Evolutionary conservation across 345 rosid species (phyloP), one percentile per base, ranked within the genome.

Genomic region (Microcos paniculata): DNA sequence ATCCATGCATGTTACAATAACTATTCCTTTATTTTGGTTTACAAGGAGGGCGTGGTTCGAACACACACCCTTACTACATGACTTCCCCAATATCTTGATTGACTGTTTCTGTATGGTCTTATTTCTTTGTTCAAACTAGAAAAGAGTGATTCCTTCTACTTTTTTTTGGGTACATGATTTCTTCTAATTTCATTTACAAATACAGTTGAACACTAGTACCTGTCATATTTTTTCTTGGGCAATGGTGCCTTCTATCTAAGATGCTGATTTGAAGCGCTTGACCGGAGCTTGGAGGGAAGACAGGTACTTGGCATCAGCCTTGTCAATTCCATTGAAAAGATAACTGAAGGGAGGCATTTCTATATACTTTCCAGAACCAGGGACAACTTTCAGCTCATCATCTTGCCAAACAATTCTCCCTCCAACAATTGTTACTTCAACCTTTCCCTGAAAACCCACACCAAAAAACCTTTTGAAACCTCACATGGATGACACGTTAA

Each of bases 351-450:
- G 94, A 46, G 87, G 81, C 96, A 92, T 90, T 81, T 87, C 43
- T 76, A 90, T 76, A 73, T 90, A 93, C 89, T 81, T 90, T 3
- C 98, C 98, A 67, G 88, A 79, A 62, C 97, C 95, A 67, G 89
- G 90, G 72, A 74, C 83, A 26, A 89, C 97, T 79, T 88, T 90
- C 48, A 93, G 86, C 74, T 90, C 91, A 59, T 90, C 83, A 58
- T 93, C 90, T 83, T 88, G 84, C 99, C 98, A 96, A 26, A 87
- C 97, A 10, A 93, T 83, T 82, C 86, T 78, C 81, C 99, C 98
- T 78, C 98, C 88, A 8, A 90, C 91, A 57, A 96, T 93, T 14
- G 98, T 93, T 81, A 96, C 98, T 81, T 96, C 98, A 78, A 92
- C 92, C 72, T 92, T 96, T 33, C 98, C 99, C 99, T 91, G 85